Evolutionary conservation across 2,329 filamentous ascomycete genomes (phyloP), one percentile per base, ranked within the genome.

Genomic region (Lasiodiplodia citricola): DNA sequence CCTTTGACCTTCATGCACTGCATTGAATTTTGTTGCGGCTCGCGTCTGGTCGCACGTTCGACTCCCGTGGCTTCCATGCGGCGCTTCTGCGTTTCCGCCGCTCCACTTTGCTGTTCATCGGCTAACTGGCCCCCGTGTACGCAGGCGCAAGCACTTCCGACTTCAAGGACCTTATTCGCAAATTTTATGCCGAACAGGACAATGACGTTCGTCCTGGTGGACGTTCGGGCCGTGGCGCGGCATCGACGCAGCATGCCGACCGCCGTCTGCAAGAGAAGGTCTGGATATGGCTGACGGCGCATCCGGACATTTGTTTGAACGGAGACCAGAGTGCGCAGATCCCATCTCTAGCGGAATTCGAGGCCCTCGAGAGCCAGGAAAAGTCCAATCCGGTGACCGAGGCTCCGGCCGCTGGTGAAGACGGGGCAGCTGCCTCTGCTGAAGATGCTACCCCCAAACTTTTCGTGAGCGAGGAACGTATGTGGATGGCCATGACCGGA

Each of bases 401-500:
- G n/a, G 16, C 44, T 67, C 16, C 63, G 3, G 25, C 25, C 1
- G 60, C 18, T 41, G 37, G 44, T 28, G 41, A 28, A 47, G 63
- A 38, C 7, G 55, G 37, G 21, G 62, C 52, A 1, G 60, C 60
- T 10, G 50, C 56, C 11, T n/a, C 44, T 1, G 37, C 55, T 38
- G 41, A 65, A 4, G 21, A 63, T 56, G 38, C 25, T 10, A 71
- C 72, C 4, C 77, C 76, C 28, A 75, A 76, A 8, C 69, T 79
- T 4, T 83, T 71, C 73, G 85, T 87, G 8, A 87, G 83, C 7
- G 80, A 86, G 71, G 83, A 87, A 65, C 82, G 87, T 44, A 84
- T 86, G 31, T 91, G 88, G 87, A 81, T 85, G 68, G 86, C 87
- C 10, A 79, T 90, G 63, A 83, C 88, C 14, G 88, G 88, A 1